phyloP scores from a whole-genome alignment of 352 stramenopile genomes.

The Phytophthora megakarya region DNA sequence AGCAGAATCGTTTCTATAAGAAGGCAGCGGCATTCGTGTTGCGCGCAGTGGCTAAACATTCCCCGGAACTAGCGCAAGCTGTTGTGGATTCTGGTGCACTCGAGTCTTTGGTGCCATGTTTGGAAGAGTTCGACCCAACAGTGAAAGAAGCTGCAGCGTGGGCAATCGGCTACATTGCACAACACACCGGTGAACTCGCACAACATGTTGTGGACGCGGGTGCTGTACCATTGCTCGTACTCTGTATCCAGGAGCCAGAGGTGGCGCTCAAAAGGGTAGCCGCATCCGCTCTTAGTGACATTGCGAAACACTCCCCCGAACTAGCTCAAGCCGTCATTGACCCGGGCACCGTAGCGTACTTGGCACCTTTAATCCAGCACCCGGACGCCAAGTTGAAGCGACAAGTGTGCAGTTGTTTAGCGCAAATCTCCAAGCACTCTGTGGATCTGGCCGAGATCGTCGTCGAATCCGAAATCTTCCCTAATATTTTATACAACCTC shows the following conservation, averaged over 20 bases:
- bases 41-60: conserved; percentile 94
- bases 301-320: conserved; percentile 95
- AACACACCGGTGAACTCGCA: conserved; percentile 93
- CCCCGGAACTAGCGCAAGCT: conserved; percentile 92
- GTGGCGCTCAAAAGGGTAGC: conserved; percentile 95
- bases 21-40: conserved; percentile 95
- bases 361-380: conserved; percentile 94
- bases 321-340: conserved; percentile 94
- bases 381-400: conserved; percentile 95
- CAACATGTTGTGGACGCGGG: conserved; percentile 94
- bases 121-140: conserved; percentile 96
- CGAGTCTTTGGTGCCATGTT: conserved; percentile 91
- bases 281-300: conserved; percentile 92
- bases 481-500: conserved; percentile 94
- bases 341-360: conserved; percentile 91
- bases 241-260: conserved; percentile 96
- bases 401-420: conserved; percentile 90
- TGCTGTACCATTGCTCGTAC: conserved; percentile 92
- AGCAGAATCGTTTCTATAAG: conserved; percentile 97
- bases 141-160: conserved; percentile 95
- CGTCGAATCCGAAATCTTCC: conserved; percentile 96
- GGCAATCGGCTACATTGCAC: conserved; percentile 96
- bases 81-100: conserved; percentile 93
- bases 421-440: conserved; percentile 95
- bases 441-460: conserved; percentile 96